phyloP scores from a whole-genome alignment of 768 basidiomycete species.

The Mycena galericulata region DNA sequence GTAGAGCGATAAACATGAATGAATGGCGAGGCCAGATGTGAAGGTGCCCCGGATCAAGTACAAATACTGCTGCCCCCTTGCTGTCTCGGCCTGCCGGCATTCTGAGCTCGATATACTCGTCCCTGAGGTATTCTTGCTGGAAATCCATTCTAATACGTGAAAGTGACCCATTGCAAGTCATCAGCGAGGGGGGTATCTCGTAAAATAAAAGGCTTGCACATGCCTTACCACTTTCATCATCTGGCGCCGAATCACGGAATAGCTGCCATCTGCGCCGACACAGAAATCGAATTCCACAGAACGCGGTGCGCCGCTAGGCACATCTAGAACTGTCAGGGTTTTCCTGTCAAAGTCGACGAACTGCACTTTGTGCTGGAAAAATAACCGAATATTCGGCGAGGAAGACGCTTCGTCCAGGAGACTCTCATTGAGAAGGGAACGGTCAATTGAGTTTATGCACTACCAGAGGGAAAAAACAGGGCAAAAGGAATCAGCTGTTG shows the following conservation, averaged over 20 bases:
- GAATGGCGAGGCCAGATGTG: conserved; percentile 99
- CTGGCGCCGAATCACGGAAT: conserved; percentile 91
- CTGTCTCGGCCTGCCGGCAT: conserved; percentile 84
- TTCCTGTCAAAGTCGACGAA: conserved; percentile 80
- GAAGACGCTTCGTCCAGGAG: conserved; percentile 83
- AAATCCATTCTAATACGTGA: conserved; percentile 83
- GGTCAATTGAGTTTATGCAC: conserved; percentile 96
- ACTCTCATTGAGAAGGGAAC: conserved; percentile 86
- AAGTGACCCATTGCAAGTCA: conserved; percentile 15
- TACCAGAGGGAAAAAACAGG: conserved; percentile 52
- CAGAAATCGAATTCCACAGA: conserved; percentile 78
- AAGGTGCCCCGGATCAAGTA: conserved; percentile 94
- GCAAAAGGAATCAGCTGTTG: conserved; percentile 32
- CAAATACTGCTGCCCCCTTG: conserved; percentile 74
- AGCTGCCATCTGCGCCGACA: conserved; percentile 94
- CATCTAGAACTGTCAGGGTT: conserved; percentile 64
- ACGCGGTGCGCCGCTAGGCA: conserved; percentile 54
- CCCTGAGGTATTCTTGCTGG: conserved; percentile 93
- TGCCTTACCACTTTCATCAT: conserved; percentile 96
- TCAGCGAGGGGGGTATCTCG: conserved; percentile 34
- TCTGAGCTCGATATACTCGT: conserved; percentile 96
- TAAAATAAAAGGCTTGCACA: conserved; percentile 47
- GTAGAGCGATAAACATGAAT: conserved; percentile 99
- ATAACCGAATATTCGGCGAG: conserved; percentile 70
- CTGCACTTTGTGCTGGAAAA: conserved; percentile 86